Percentiles rank a stretch among this genome's conserved stretches.
phyloP scores from a whole-genome alignment of 2,329 filamentous ascomycete species.

The Talaromyces sp. region DNA sequence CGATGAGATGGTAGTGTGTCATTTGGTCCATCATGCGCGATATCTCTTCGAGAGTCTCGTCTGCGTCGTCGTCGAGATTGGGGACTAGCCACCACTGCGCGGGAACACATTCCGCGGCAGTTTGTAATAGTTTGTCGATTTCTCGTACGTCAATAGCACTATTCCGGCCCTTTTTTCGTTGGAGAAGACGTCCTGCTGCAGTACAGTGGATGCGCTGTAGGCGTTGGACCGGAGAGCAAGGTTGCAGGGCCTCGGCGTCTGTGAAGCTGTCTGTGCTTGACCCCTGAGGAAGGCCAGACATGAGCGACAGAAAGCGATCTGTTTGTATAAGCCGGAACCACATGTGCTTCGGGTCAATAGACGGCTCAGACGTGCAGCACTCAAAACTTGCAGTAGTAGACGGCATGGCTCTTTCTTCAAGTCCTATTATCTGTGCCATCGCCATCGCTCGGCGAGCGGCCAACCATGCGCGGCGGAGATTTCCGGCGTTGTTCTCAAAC shows the following conservation, averaged over 20 bases:
- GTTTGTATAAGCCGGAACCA: conserved; percentile 38
- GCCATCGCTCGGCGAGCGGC: conserved; percentile 34
- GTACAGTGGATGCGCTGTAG: conserved; percentile 45
- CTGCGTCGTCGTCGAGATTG: not conserved
- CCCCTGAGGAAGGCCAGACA: conserved; percentile 38
- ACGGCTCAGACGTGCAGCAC: not conserved
- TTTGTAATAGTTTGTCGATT: not conserved
- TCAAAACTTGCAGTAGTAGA: not conserved
- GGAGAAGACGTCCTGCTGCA: conserved; percentile 44
- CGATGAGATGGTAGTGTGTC: conserved; percentile 4
- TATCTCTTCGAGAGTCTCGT: not conserved
- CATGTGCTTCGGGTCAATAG: conserved; percentile 19
- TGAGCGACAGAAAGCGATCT: conserved; percentile 37
- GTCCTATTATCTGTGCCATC: conserved; percentile 39
- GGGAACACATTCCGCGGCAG: not conserved
- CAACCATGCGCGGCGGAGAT: conserved; percentile 39
- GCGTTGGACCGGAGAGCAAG: conserved; percentile 29
- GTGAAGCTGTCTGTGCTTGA: conserved; percentile 34
- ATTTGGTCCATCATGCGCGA: not conserved
- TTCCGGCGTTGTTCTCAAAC: conserved; percentile 36
- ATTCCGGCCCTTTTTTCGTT: conserved; percentile 37
- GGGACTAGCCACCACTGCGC: conserved; percentile 1
- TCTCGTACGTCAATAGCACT: not conserved
- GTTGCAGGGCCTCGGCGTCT: conserved; percentile 44
- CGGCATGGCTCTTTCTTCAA: conserved; percentile 27